Evolutionary conservation across 495 filamentous ascomycete genomes (phyloP), one percentile per base, ranked within the genome.

Genomic region (Aspergillus kassunensis): DNA sequence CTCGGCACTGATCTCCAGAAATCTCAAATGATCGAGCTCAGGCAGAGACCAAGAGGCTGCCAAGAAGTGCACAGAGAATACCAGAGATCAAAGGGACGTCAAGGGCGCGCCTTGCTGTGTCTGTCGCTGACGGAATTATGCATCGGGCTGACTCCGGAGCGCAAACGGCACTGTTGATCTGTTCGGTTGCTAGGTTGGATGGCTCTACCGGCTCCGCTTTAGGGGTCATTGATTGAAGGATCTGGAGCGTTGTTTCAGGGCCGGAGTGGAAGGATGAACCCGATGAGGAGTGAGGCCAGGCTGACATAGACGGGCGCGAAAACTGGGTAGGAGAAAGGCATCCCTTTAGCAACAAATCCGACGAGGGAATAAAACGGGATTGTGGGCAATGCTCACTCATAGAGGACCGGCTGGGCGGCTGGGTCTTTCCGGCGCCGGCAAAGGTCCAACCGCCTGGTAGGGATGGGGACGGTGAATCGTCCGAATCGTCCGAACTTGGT

Each of bases 121-220:
- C 56, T 18, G 49, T 41, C 19, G 57, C 58, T 18, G 63, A 60
- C 29, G 71, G 52, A 33, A 46, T 43, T 53, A 35, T 10, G 43
- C 35, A 3, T 47, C 15, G 2, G 21, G 18, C 49, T 16, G 34
- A 19, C 15, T 30, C 12, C 13, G 19, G 18, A 12, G 29, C 16
- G 30, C 21, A 19, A n/a, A 25, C 21, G 9, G 30, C 13, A 29
- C 12, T 18, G 12, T 33, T 34, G 25, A 46, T 25, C 31, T 51
- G 16, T 12, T 36, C 25, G 20, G 77, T 91, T 90, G 73, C 86
- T 91, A 77, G 90, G 87, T 12, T 88, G 87, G 76, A 93, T 86
- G 61, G 85, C 69, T 49, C 79, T 72, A 65, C 12, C 15, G 33
- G 16, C 11, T 53, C 18, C 6, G 33, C 37, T 15, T 30, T 10